Conservation (phyloP, 2,329 filamentous ascomycete species). For the Aspergillus awamori region DNA sequence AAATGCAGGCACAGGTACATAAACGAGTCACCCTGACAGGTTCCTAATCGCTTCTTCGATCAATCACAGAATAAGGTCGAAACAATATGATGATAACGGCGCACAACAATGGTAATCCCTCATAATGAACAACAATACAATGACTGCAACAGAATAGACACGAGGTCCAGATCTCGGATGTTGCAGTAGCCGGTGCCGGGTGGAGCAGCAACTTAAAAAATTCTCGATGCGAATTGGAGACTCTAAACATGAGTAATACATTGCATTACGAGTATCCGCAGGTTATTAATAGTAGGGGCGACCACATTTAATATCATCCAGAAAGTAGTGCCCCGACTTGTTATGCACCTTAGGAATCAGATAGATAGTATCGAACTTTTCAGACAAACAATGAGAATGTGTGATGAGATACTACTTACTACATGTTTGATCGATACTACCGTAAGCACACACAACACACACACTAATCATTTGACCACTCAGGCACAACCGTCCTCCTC, state of each 20-base stretch:
- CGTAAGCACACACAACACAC: neutral
- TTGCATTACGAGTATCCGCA: neutral
- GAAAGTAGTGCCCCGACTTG: too few relatives aligned
- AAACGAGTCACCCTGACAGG: neutral
- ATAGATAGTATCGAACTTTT: neutral
- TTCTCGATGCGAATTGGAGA: slow-evolving; percentile 3
- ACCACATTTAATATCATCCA: too few relatives aligned
- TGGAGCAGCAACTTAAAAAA: slow-evolving; percentile 18
- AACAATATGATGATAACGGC: neutral
- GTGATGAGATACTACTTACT: too few relatives aligned
- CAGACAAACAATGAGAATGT: too few relatives aligned
- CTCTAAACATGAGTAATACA: neutral
- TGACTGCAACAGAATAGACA: slow-evolving; percentile 2
- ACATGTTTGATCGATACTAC: neutral
- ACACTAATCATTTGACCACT: neutral
- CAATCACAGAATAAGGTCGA: too few relatives aligned
- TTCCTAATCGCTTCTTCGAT: too few relatives aligned
- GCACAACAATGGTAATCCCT: neutral
- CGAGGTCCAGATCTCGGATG: slow-evolving; percentile 25
- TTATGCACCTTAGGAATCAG: neutral
- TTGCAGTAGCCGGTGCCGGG: slow-evolving; percentile 23
- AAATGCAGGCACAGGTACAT: slow-evolving; percentile 1
- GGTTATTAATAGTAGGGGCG: neutral
- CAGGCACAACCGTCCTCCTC: neutral
- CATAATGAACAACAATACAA: neutral